These are phyloP conservation scores for Talaromyces stipitatus DNA, from an alignment of 495 filamentous ascomycete genomes.

Conservation along the genomic window DNA sequence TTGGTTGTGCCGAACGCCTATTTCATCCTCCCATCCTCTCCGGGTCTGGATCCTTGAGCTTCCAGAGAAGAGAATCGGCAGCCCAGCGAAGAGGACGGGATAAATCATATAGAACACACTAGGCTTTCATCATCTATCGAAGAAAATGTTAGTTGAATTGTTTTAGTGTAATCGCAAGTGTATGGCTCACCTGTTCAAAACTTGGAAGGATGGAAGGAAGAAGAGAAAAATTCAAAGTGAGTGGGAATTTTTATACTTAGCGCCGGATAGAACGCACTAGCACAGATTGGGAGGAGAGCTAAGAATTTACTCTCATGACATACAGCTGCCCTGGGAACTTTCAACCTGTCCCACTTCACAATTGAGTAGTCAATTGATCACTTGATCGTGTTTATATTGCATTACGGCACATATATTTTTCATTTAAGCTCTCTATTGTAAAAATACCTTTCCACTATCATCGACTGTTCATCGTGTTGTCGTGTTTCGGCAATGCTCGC, in stretches of 20 bases:
- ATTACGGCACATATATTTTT: not conserved
- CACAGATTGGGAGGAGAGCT: conserved; percentile 12
- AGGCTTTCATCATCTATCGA: conserved; percentile 96
- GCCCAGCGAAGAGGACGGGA: conserved; percentile 53
- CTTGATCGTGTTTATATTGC: not conserved
- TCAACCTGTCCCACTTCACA: not conserved
- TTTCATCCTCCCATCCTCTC: conserved; percentile 72
- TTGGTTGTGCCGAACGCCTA: conserved; percentile 96
- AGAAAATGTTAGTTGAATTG: conserved; percentile 31
- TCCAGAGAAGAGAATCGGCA: conserved; percentile 73
- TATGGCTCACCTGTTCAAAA: conserved; percentile 80
- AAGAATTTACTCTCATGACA: not conserved
- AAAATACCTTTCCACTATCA: not conserved
- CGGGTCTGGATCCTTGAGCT: conserved; percentile 83
- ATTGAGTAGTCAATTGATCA: not conserved
- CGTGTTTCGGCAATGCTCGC: conserved; percentile 19
- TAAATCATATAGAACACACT: conserved; percentile 86
- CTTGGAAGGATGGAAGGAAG: conserved; percentile 89
- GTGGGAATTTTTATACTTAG: conserved; percentile 8
- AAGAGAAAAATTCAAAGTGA: conserved; percentile 26
- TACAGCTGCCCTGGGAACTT: conserved; percentile 8
- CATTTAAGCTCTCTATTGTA: not conserved
- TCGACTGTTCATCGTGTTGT: not conserved
- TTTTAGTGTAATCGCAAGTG: conserved; percentile 7
- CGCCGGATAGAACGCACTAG: conserved; percentile 18